These are phyloP conservation scores for Mychonastes homosphaera DNA, from an alignment of 139 green algal species.

Conservation along the genomic window DNA sequence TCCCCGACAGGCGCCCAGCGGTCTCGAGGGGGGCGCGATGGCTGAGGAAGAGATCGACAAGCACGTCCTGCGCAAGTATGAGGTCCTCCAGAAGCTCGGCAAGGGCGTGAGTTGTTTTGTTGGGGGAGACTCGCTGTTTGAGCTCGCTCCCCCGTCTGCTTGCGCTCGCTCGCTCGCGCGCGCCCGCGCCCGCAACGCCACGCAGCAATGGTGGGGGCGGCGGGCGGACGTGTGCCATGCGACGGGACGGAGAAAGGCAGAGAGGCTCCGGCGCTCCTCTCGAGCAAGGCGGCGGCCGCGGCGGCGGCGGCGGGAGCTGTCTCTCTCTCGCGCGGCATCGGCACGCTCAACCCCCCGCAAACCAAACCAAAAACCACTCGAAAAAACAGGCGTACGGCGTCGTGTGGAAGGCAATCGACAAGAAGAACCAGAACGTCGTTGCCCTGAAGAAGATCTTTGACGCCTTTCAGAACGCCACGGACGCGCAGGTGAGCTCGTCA, in stretches of 20 bases:
- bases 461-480: slow-evolving; percentile 94
- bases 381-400: slow-evolving; percentile 98
- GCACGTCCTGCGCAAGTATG: slow-evolving; percentile 87
- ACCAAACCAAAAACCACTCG: too few relatives aligned
- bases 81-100: slow-evolving; percentile 85
- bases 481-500: slow-evolving; percentile 88
- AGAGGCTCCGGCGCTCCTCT: background rate
- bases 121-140: slow-evolving; percentile 3
- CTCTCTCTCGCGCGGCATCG: too few relatives aligned
- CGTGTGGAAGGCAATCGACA: slow-evolving; percentile 91
- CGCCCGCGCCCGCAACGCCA: too few relatives aligned
- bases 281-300: background rate
- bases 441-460: slow-evolving; percentile 99
- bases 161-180: too few relatives aligned
- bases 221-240: background rate
- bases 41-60: slow-evolving; percentile 86
- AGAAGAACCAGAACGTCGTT: slow-evolving; percentile 69
- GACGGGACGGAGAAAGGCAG: too few relatives aligned
- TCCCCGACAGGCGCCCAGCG: too few relatives aligned
- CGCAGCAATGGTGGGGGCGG: background rate
- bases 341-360: too few relatives aligned
- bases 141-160: too few relatives aligned
- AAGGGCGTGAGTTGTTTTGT: slow-evolving; percentile 56
- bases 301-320: background rate
- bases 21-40: too few relatives aligned